A percentile compares a stretch with the other conserved stretches of the same genome.
Evolutionary conservation across 148 eudicot species (phyloP).

Genomic region (Rhododendron mucronatum): DNA sequence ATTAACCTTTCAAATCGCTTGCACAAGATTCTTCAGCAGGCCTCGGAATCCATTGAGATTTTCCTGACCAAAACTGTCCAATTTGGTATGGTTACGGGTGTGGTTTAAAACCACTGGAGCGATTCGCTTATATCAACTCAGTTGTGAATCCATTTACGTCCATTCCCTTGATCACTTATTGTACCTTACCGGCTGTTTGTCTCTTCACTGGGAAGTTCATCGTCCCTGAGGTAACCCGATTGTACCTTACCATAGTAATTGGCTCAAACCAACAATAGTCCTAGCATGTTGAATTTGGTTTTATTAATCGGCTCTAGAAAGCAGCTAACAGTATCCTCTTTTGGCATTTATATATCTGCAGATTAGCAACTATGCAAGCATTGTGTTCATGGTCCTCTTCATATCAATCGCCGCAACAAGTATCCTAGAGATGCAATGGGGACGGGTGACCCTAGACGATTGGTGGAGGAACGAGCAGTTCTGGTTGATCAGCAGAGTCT

Average conservation of each 20-base stretch:
- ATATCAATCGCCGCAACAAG: conserved; percentile 60
- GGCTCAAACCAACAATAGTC: background rate
- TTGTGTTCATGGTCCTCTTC: conserved; percentile 64
- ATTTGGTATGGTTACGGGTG: conserved; percentile 42
- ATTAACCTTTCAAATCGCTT: conserved; percentile 90
- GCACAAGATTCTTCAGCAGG: conserved; percentile 94
- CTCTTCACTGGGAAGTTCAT: conserved; percentile 92
- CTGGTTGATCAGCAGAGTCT: conserved; percentile 68
- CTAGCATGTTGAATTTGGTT: too few relatives aligned
- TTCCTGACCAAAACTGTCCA: conserved; percentile 79
- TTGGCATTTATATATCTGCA: conserved; percentile 18
- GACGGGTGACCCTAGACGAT: conserved; percentile 59
- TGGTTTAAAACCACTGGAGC: conserved; percentile 84
- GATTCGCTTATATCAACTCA: conserved; percentile 83
- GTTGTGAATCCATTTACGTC: conserved; percentile 92
- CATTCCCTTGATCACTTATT: conserved; percentile 73
- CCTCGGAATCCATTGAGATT: conserved; percentile 91
- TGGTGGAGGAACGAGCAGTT: conserved; percentile 79
- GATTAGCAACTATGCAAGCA: conserved; percentile 75
- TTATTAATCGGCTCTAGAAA: background rate
- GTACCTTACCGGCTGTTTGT: conserved; percentile 92
- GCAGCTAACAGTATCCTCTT: background rate
- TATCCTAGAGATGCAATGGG: conserved; percentile 70
- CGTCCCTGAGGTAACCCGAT: conserved; percentile 67
- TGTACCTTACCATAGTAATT: conserved; percentile 1